Evolutionary conservation across 768 basidiomycete species (phyloP), one percentile per base, ranked within the genome.

Genomic region (Tulasnella sp.): DNA sequence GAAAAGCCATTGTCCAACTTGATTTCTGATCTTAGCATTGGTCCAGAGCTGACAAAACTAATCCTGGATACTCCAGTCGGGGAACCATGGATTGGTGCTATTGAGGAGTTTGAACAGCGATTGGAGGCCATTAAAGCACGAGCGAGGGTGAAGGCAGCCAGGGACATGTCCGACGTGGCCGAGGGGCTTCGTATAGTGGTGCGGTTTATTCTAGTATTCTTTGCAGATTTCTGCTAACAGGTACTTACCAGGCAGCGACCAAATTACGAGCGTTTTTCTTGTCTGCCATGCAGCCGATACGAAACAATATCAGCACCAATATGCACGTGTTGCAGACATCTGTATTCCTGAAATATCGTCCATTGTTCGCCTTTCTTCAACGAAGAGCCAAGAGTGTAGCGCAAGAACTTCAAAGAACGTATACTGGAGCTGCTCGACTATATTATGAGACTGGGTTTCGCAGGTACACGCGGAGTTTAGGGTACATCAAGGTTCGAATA

Each of bases 361-460:
- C 83, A 6, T 70, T 98, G 52, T 96, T 79, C 59, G 73, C 74
- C 1, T 99, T 98, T 62, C 70, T 99, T 32, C 79, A 82, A 56
- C 79, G 87, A 2, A 84, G 90, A 55, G 84, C 84, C 4, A 73
- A 81, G 7, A 72, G 72, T 29, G 83, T 91, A 27, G 91, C 95
- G 3, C 73, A 74, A 40, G 92, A 98, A 64, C 69, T 99, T 20
- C 89, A 90, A 62, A 72, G 88, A 45, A 81, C 86, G 2, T 99
- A 99, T 63, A 68, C 83, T 25, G 75, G 75, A 29, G 77, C 84
- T 24, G 83, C 86, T 12, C 78, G 91, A 34, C 75, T 86, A 19
- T 99, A 95, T 63, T 96, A 90, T 54, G 95, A 99, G 67, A 98
- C 95, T 19, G 88, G 83, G 0, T 92, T 96, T 63, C 71, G 95